phyloP scores from a whole-genome alignment of 2,329 filamentous ascomycete genomes.

The Fusarium xylarioides region DNA sequence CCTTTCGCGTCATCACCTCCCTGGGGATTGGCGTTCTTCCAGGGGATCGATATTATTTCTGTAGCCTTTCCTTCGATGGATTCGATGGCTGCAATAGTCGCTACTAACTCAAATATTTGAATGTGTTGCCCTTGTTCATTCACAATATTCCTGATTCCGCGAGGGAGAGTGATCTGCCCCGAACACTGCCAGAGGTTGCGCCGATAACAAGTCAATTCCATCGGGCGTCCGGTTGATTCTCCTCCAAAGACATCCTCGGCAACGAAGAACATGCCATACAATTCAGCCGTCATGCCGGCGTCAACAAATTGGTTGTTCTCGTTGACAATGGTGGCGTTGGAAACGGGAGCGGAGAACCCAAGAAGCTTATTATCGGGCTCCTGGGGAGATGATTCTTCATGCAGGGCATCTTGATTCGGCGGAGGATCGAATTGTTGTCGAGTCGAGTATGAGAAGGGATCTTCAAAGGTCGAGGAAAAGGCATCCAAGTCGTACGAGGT shows the following conservation, averaged over 20 bases:
- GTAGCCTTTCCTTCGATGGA: slow-evolving; percentile 92
- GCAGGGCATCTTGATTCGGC: slow-evolving; percentile 54
- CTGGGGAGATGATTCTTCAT: slow-evolving; percentile 60
- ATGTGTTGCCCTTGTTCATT: slow-evolving; percentile 81
- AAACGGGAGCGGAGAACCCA: slow-evolving; percentile 73
- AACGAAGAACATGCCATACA: slow-evolving; percentile 90
- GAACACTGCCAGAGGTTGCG: slow-evolving; percentile 96
- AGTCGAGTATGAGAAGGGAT: slow-evolving; percentile 68
- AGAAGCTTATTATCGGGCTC: slow-evolving; percentile 76
- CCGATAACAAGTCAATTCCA: slow-evolving; percentile 93
- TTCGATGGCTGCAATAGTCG: slow-evolving; percentile 86
- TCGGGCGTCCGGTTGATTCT: slow-evolving; percentile 65
- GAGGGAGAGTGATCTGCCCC: slow-evolving; percentile 83
- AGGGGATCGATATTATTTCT: slow-evolving; percentile 95
- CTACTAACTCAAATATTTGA: slow-evolving; percentile 79
- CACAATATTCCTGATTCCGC: slow-evolving; percentile 72
- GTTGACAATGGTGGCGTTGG: slow-evolving; percentile 71
- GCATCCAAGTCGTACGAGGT: slow-evolving; percentile 69
- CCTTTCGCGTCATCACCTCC: slow-evolving; percentile 60
- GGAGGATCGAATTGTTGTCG: slow-evolving; percentile 58
- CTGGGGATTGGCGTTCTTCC: slow-evolving; percentile 79
- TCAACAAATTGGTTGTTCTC: slow-evolving; percentile 71
- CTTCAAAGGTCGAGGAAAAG: slow-evolving; percentile 70
- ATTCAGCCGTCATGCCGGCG: slow-evolving; percentile 74
- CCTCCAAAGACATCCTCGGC: slow-evolving; percentile 81